These are phyloP conservation scores for Chaetomium sp. DNA, from an alignment of 2,329 filamentous ascomycete genomes.

Conservation along the genomic window DNA sequence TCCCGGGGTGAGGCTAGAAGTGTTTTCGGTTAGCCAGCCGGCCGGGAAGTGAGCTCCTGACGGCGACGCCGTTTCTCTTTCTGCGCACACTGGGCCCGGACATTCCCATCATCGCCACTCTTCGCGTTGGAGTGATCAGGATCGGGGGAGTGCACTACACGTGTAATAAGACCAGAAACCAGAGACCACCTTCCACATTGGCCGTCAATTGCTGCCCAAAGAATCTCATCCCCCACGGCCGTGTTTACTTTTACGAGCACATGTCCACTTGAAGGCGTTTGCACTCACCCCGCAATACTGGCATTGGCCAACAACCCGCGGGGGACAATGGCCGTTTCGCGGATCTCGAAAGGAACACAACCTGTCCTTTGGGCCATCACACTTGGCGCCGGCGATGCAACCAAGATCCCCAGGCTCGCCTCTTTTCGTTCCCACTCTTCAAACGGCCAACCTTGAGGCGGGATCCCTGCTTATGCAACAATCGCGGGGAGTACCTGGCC, in stretches of 20 bases:
- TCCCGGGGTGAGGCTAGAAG: constrained; percentile 1
- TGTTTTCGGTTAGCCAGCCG: constrained; percentile 2
- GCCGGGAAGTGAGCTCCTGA: not conserved
- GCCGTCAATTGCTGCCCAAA: not conserved
- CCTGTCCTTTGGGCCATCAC: no score
- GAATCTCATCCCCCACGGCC: not conserved
- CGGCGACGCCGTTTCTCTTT: constrained; percentile 10
- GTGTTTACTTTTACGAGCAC: no score
- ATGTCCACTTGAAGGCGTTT: no score
- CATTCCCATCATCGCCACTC: constrained; percentile 12
- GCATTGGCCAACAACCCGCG: no score
- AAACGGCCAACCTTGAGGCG: constrained; percentile 9
- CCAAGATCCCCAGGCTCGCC: constrained; percentile 9
- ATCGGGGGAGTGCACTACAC: no score
- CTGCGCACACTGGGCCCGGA: not conserved
- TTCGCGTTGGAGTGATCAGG: constrained; percentile 8
- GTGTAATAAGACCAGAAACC: no score
- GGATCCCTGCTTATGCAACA: constrained; percentile 16
- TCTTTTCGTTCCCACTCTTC: constrained; percentile 17
- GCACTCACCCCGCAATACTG: no score
- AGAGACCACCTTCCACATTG: no score
- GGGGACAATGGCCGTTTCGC: not conserved
- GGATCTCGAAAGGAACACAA: no score
- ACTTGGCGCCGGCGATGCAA: constrained; percentile 9
- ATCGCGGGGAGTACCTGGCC: constrained; percentile 10